phyloP scores from a whole-genome alignment of 768 basidiomycete genomes.

The Russula sp. region DNA sequence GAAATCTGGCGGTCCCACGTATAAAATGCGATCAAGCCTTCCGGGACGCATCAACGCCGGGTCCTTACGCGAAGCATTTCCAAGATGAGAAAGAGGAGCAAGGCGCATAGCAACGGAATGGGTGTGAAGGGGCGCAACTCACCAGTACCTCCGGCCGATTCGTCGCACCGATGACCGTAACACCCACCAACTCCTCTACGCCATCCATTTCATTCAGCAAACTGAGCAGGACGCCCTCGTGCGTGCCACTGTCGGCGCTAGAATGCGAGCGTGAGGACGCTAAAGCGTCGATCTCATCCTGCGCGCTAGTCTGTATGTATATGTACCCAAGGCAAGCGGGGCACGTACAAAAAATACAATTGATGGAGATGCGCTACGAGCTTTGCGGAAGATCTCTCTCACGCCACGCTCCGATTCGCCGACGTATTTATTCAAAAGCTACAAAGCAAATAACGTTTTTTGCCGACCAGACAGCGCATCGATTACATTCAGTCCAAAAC shows the following conservation, averaged over 20 bases:
- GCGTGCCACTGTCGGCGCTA: constrained; percentile 48
- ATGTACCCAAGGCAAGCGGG: neutral
- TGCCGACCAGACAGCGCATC: neutral
- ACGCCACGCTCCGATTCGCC: constrained; percentile 96
- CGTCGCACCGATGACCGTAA: constrained; percentile 95
- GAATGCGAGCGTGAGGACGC: constrained; percentile 71
- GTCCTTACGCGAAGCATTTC: constrained; percentile 53
- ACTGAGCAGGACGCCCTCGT: constrained; percentile 90
- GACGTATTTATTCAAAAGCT: constrained; percentile 96
- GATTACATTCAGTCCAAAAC: neutral
- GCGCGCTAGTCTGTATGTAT: constrained; percentile 1
- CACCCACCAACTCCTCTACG: constrained; percentile 89
- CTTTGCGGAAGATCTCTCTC: constrained; percentile 93
- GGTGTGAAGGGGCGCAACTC: neutral
- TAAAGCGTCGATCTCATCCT: constrained; percentile 98
- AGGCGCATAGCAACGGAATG: constrained; percentile 31
- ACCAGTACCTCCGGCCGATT: constrained; percentile 80
- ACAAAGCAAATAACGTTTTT: constrained; percentile 12
- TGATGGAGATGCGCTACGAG: constrained; percentile 88
- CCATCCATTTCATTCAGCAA: constrained; percentile 99
- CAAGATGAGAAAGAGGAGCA: neutral
- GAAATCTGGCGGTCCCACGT: constrained; percentile 88
- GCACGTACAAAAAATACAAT: constrained; percentile 91
- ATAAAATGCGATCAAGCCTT: constrained; percentile 88
- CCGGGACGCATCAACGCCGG: constrained; percentile 94